Evolutionary conservation across 345 rosid species (phyloP).

Genomic region (Boechera retrofracta): DNA sequence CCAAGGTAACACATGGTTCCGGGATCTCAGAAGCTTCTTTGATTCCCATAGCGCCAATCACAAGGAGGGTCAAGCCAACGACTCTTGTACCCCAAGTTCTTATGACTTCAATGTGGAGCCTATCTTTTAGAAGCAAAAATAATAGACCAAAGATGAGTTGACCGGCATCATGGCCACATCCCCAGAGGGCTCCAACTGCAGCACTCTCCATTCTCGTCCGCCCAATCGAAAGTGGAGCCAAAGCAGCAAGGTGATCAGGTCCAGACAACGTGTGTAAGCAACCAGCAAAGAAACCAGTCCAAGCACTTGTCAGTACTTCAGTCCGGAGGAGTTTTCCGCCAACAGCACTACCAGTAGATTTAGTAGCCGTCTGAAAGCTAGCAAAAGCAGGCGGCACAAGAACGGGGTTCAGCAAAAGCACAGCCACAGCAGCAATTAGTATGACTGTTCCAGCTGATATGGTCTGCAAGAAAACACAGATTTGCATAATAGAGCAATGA

Average conservation of each 20-base stretch:
- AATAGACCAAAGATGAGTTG: conserved; percentile 83
- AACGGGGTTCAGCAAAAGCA: conserved; percentile 65
- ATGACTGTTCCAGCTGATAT: conserved; percentile 51
- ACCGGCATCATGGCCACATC: conserved; percentile 98
- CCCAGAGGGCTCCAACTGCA: conserved; percentile 97
- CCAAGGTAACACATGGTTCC: conserved; percentile 68
- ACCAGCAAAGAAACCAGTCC: conserved; percentile 97
- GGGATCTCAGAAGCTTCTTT: conserved; percentile 86
- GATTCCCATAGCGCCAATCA: conserved; percentile 89
- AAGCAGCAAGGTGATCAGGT: conserved; percentile 96
- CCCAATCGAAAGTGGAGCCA: conserved; percentile 95
- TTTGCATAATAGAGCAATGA: background rate
- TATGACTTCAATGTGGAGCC: conserved; percentile 80
- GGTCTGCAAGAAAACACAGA: conserved; percentile 51
- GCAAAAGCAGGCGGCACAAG: conserved; percentile 83
- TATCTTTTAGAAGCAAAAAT: conserved; percentile 80
- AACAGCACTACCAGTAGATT: conserved; percentile 55
- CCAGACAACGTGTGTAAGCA: conserved; percentile 95
- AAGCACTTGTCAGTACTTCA: conserved; percentile 78
- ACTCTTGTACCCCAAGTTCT: conserved; percentile 95
- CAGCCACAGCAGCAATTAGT: conserved; percentile 59
- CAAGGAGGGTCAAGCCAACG: conserved; percentile 79
- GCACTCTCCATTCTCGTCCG: conserved; percentile 89
- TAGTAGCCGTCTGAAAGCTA: conserved; percentile 65
- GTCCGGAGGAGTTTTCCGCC: conserved; percentile 60